Conservation (phyloP, 2,329 filamentous ascomycete species). For the Colletotrichum falcatum region DNA sequence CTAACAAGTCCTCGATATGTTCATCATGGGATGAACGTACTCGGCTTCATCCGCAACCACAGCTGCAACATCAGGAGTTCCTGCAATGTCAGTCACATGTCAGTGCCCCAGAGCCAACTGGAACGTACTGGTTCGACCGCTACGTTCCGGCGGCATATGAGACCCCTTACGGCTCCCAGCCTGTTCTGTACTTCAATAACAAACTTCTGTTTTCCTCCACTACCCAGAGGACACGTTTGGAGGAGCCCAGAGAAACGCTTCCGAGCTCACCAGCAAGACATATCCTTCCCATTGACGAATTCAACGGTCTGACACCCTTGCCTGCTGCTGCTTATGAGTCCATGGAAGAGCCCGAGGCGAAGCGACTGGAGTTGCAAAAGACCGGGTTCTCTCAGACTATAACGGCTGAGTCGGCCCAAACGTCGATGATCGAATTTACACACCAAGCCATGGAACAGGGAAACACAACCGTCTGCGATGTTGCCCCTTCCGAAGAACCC, state of each 20-base stretch:
- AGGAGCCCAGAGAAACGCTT: background rate
- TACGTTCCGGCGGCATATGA: background rate
- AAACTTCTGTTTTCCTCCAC: background rate
- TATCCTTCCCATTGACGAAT: background rate
- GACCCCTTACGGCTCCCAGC: conserved; percentile 26
- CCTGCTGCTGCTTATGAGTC: background rate
- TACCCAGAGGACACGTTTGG: background rate
- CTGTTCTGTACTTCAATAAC: conserved; percentile 18
- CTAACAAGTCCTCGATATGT: no score
- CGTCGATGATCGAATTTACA: background rate
- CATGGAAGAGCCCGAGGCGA: background rate
- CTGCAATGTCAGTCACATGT: background rate
- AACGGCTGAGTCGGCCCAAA: background rate
- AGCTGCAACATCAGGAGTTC: background rate
- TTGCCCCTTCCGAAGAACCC: background rate
- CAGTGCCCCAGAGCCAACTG: background rate
- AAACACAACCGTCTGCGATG: background rate
- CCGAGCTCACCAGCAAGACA: no score
- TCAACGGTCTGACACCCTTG: no score
- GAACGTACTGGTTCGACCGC: conserved; percentile 2
- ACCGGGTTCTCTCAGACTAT: background rate
- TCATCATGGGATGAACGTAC: background rate
- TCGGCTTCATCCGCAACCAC: background rate
- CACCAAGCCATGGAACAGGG: background rate
- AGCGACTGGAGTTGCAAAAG: background rate